Percentiles rank a stretch among this genome's conserved stretches.
These are phyloP conservation scores for Eustoma russellianum DNA, from an alignment of 257 asterid genomes.

Conservation along the genomic window DNA sequence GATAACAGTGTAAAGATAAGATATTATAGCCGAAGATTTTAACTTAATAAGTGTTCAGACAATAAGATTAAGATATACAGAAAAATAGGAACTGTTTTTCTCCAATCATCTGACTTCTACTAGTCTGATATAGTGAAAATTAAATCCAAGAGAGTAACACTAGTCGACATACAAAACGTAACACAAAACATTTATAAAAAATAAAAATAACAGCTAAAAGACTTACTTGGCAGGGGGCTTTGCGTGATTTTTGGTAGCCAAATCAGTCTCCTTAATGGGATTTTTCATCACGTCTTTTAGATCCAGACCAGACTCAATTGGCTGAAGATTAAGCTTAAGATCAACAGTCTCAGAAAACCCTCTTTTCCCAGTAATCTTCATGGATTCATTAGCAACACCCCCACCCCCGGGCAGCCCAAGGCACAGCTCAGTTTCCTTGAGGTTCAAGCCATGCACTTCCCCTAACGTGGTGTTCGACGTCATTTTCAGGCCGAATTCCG, in stretches of 20 bases:
- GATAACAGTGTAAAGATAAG: too few species aligned
- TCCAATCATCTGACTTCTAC: too few species aligned
- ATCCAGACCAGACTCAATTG: conserved; percentile 25
- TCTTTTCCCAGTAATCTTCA: conserved; percentile 34
- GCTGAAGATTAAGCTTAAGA: conserved; percentile 40
- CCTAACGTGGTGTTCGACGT: conserved; percentile 3
- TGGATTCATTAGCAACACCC: conserved; percentile 10
- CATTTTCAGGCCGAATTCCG: conserved; percentile 25
- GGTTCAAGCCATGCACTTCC: conserved; percentile 12
- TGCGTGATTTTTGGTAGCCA: conserved; percentile 20
- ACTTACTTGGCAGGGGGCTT: conserved; percentile 52
- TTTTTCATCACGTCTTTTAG: conserved; percentile 32
- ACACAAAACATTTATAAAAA: too few species aligned
- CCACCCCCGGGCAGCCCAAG: conserved; percentile 50
- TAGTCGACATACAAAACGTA: too few species aligned
- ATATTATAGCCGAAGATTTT: too few species aligned
- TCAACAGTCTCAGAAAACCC: conserved; percentile 46
- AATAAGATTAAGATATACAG: too few species aligned
- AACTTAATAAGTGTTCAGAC: too few species aligned
- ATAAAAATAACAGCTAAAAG: too few species aligned
- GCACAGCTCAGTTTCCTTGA: conserved; percentile 44
- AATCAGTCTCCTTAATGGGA: conserved; percentile 17
- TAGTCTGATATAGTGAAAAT: too few species aligned
- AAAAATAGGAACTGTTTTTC: too few species aligned
- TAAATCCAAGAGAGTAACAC: background rate